Evolutionary conservation across 2,329 filamentous ascomycete genomes (phyloP), one percentile per base, ranked within the genome.

Genomic region (Penicillium paneum): DNA sequence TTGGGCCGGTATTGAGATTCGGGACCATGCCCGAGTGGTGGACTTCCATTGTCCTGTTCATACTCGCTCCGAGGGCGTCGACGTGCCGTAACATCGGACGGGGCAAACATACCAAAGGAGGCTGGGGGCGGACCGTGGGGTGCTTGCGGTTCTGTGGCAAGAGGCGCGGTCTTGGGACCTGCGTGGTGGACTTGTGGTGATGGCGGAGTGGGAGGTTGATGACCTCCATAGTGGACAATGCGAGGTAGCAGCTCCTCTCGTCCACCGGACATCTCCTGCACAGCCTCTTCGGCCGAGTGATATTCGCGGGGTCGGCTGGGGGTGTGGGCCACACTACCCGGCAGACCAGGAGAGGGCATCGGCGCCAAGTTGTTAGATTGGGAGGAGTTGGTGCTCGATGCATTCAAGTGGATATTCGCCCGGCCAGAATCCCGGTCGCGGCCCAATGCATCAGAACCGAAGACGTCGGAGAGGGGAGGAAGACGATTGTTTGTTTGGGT

Each of bases 211-310:
- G 92, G 92, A 38, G 93, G 92, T 71, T 96, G 93, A 69, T 95
- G 91, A 43, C 91, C 91, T 36, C 89, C 91, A 71, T 99, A 99
- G 74, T 97, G 94, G 13, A 99, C 90, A 54, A 97, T 85, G 74
- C 93, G 94, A 21, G 94, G 94, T 47, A 97, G 80, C 13, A 97
- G 80, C 55, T 99, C 94, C 54, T 96, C 88, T 54, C 94, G 85
- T n/a, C 94, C 94, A 47, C 91, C 92, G 5, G 92, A 87, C 58
- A 99, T 76, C 60, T 94, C 90, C 54, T 90, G 89, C 56, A 97
- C 92, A 3, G 91, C 94, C 70, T 99, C 94, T 72, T 99, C 94
- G 12, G 94, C 94, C 3, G 93, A 97, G 66, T 91, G 89, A 75
- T 96, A 97, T 69, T 97, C 94, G 54, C 93, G 84, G 11, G 86